These are phyloP conservation scores for Farysia itapuensis DNA, from an alignment of 1,284 basidiomycete genomes.

Conservation along the genomic window DNA sequence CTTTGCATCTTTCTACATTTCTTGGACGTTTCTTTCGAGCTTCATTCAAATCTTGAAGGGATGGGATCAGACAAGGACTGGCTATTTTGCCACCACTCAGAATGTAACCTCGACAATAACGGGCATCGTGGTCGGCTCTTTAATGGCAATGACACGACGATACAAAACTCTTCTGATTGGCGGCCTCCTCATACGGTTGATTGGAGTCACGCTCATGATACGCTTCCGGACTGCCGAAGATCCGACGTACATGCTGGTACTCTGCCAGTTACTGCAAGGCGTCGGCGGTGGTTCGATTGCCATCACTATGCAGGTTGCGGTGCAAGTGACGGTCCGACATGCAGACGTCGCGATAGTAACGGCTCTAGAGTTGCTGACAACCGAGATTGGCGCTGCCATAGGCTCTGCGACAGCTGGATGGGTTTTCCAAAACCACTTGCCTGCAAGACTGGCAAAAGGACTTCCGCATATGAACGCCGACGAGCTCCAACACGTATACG, in stretches of 20 bases:
- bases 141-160: constrained; percentile 66
- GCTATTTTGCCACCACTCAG: constrained; percentile 57
- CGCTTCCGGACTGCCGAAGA: constrained; percentile 69
- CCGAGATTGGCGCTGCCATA: constrained; percentile 75
- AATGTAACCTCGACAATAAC: constrained; percentile 70
- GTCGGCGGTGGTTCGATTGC: constrained; percentile 77
- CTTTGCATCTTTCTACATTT: constrained; percentile 61
- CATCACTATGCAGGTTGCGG: constrained; percentile 71
- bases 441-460: constrained; percentile 65
- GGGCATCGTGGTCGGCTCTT: constrained; percentile 68
- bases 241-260: constrained; percentile 61
- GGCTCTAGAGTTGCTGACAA: constrained; percentile 75
- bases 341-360: constrained; percentile 77
- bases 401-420: constrained; percentile 68
- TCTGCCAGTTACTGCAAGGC: constrained; percentile 71
- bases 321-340: constrained; percentile 76
- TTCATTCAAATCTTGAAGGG: constrained; percentile 56
- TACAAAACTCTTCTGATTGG: constrained; percentile 70
- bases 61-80: constrained; percentile 56
- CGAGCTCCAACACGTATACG: constrained; percentile 50
- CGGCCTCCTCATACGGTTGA: constrained; percentile 71
- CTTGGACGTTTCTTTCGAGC: constrained; percentile 57
- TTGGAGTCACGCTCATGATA: constrained; percentile 65
- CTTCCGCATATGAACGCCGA: constrained; percentile 60
- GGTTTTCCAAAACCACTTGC: constrained; percentile 69